Base-by-base conservation (phyloP, 805 yeast genomes). In the Candida arabinofermentans region DNA sequence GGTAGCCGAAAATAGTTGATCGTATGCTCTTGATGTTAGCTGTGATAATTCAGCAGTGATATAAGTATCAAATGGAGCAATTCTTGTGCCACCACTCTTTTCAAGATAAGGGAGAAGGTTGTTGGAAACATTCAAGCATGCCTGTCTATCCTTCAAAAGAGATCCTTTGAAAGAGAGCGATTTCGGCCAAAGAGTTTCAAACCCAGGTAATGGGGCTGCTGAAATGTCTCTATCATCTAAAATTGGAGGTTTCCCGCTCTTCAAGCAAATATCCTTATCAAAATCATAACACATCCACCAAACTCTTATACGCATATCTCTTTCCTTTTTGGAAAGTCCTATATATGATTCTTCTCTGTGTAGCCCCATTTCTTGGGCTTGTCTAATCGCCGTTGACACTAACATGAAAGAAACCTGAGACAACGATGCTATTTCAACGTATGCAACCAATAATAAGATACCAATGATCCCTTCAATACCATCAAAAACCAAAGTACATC, bases 301-400 rank as follows among this genome's bases (percentile, higher is more conserved):
- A 18, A 80, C 40, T 9, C 58, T 47, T 19, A 72, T 55, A 18
- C 77, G 65, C 3, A 57, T 53, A 2, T 56, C 48, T 1, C 61
- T 58, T 33, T 77, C 81, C 4, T 53, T 59, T 0, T 53, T 48
- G 0, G 64, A 29, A 14, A 75, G 44, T 1, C 69, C 65, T 3
- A 57, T 49, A 39, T 69, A 67, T 2, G 71, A 51, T 35, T 77
- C 83, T 4, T 58, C 58, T 39, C 79, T 61, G 48, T 81, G 77
- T 6, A 83, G 61, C 0, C 86, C 86, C 53, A 79, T 50, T 30
- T 76, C 81, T 36, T 71, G 74, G 0, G 83, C 83, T 46, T 69
- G 71, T 46, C 81, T 64, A 5, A 75, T 67, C 5, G 79, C 76
- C 1, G 72, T 65, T 2, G 76, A 55, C 4, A 69, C 54, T 14